Evolutionary conservation across 2,329 filamentous ascomycete species (phyloP).

Genomic region (Scedosporium apiospermum): DNA sequence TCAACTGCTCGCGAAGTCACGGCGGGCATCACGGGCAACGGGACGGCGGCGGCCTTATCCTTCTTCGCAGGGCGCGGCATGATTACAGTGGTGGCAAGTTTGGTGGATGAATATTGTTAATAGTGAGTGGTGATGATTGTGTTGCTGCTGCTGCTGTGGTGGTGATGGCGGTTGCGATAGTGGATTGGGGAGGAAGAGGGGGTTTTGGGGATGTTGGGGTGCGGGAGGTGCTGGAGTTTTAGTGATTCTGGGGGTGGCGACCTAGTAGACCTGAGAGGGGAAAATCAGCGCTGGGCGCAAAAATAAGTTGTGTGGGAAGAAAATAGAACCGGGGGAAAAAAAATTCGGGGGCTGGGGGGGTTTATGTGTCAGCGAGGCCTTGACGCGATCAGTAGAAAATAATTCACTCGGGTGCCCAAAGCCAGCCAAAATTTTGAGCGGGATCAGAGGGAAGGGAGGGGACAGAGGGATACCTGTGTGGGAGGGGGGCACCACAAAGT

Average conservation of each 20-base stretch:
- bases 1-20: conserved; percentile 36
- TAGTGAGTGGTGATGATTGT: conserved; percentile 2
- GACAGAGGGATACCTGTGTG: background rate
- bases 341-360: conserved; percentile 14
- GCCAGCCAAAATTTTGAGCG: conserved; percentile 5
- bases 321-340: conserved; percentile 3
- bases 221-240: conserved; percentile 8
- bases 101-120: conserved; percentile 1
- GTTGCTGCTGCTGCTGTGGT: background rate
- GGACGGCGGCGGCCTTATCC: conserved; percentile 26
- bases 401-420: conserved; percentile 1
- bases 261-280: conserved; percentile 8
- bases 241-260: conserved; percentile 9
- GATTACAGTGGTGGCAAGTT: conserved; percentile 9
- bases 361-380: background rate
- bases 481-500: background rate
- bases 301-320: conserved; percentile 7
- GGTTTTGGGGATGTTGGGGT: background rate
- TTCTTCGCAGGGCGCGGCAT: conserved; percentile 35
- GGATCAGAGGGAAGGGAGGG: conserved; percentile 7
- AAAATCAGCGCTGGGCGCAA: conserved; percentile 14
- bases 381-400: conserved; percentile 7
- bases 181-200: background rate
- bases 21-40: conserved; percentile 23
- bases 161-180: conserved; percentile 5